These are phyloP conservation scores for Leccinum pachyderme DNA, from an alignment of 1,284 basidiomycete species.

Conservation along the genomic window DNA sequence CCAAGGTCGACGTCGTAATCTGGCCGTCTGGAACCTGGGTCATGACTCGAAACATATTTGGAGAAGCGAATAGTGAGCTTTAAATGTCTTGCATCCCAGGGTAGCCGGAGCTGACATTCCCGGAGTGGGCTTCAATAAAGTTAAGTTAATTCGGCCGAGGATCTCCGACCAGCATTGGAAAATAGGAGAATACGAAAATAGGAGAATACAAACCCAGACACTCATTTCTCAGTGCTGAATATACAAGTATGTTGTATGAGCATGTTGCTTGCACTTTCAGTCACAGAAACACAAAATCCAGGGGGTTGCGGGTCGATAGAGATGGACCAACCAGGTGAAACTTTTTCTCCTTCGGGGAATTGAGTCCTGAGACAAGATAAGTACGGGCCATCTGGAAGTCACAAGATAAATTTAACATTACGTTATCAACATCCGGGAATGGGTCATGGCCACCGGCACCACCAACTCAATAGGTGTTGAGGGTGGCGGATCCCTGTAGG, in stretches of 20 bases:
- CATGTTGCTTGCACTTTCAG: not conserved
- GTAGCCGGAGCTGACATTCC: not conserved
- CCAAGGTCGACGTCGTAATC: not conserved
- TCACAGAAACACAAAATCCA: not conserved
- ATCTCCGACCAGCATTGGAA: not conserved
- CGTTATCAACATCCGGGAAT: not conserved
- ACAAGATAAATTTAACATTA: not conserved
- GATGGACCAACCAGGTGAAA: not conserved
- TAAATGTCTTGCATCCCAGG: slow-evolving; percentile 6
- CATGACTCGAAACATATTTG: slow-evolving; percentile 11
- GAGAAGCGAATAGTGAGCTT: not conserved
- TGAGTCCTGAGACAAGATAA: not conserved
- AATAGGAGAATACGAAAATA: not conserved
- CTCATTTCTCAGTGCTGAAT: not conserved
- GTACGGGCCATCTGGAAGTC: not conserved
- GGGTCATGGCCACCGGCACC: not conserved
- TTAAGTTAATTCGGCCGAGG: slow-evolving; percentile 10
- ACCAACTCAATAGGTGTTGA: not conserved
- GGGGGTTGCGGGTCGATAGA: not conserved
- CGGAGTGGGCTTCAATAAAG: not conserved
- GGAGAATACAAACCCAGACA: not conserved
- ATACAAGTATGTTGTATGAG: not conserved
- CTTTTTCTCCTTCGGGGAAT: not conserved
- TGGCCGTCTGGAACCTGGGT: slow-evolving; percentile 1
- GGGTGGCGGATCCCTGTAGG: not conserved